A percentile compares a stretch with the other conserved stretches of the same genome.
Evolutionary conservation across 2,329 filamentous ascomycete species (phyloP).

Genomic region (Cytospora leucostoma): DNA sequence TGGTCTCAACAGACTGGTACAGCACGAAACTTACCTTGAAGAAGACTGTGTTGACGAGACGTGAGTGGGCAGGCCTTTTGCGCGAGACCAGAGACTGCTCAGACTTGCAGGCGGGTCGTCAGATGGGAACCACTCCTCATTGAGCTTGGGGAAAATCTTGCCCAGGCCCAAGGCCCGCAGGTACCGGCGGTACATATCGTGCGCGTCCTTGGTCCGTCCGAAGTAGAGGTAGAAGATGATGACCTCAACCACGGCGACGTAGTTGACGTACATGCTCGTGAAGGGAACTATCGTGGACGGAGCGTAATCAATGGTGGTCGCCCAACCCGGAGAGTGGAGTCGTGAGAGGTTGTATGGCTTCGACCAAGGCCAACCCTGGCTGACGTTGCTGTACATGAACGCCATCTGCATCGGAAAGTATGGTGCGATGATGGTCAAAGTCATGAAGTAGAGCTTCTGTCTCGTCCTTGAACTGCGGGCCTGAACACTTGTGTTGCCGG

Average conservation of each 20-base stretch:
- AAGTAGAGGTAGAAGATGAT: constrained; percentile 56
- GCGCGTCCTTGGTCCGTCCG: constrained; percentile 55
- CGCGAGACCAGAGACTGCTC: constrained; percentile 13
- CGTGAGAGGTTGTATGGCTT: constrained; percentile 44
- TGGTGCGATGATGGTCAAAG: constrained; percentile 51
- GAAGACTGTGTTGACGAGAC: constrained; percentile 3
- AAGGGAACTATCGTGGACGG: constrained; percentile 45
- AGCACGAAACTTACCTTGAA: background rate
- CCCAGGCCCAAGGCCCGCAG: constrained; percentile 46
- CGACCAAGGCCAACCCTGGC: constrained; percentile 33
- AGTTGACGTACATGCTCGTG: constrained; percentile 47
- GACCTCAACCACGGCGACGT: constrained; percentile 50
- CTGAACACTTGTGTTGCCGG: constrained; percentile 42
- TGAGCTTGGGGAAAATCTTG: constrained; percentile 45
- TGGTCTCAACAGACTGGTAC: too few relatives aligned
- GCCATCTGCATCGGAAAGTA: constrained; percentile 52
- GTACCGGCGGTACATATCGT: constrained; percentile 49
- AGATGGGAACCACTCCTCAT: constrained; percentile 35
- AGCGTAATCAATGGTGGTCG: constrained; percentile 47
- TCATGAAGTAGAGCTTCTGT: constrained; percentile 58
- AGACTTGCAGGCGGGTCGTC: constrained; percentile 23
- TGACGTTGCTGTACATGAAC: constrained; percentile 46
- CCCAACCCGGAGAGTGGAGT: constrained; percentile 50
- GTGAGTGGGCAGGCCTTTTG: constrained; percentile 1
- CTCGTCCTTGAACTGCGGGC: constrained; percentile 50